Evolutionary conservation across 2,329 filamentous ascomycete genomes (phyloP).

Genomic region (Ceratocystis papillata): DNA sequence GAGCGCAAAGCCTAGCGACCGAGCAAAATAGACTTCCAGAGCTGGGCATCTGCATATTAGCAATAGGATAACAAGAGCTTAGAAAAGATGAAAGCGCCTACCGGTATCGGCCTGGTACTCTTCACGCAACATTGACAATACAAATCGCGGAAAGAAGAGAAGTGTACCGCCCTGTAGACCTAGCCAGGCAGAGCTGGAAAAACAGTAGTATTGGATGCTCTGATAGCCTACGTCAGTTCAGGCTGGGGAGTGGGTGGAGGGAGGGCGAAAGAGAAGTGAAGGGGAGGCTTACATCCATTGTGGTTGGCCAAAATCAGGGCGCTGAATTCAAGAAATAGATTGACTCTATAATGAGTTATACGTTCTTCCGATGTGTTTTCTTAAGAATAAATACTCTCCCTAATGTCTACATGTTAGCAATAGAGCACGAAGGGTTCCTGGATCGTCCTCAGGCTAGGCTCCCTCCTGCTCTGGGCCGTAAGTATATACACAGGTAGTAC

Average conservation of each 20-base stretch:
- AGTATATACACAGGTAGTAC: not conserved
- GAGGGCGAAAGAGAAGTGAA: not conserved
- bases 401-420: too few species aligned
- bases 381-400: not conserved
- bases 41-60: constrained; percentile 31
- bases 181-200: constrained; percentile 44
- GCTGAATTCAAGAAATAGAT: not conserved
- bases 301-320: not conserved
- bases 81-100: constrained; percentile 26
- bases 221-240: constrained; percentile 26
- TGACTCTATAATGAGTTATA: not conserved
- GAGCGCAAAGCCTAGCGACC: constrained; percentile 57
- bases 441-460: not conserved
- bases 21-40: constrained; percentile 63
- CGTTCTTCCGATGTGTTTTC: not conserved
- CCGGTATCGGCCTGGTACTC: constrained; percentile 31
- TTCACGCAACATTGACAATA: constrained; percentile 36
- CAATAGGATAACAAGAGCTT: not conserved
- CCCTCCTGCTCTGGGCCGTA: not conserved
- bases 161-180: constrained; percentile 39
- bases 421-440: not conserved
- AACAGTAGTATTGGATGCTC: constrained; percentile 42
- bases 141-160: constrained; percentile 39
- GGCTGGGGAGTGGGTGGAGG: not conserved
- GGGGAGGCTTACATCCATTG: constrained; percentile 29